phyloP scores from a whole-genome alignment of 2,329 filamentous ascomycete species.

The Proliferodiscus dingleyae region DNA sequence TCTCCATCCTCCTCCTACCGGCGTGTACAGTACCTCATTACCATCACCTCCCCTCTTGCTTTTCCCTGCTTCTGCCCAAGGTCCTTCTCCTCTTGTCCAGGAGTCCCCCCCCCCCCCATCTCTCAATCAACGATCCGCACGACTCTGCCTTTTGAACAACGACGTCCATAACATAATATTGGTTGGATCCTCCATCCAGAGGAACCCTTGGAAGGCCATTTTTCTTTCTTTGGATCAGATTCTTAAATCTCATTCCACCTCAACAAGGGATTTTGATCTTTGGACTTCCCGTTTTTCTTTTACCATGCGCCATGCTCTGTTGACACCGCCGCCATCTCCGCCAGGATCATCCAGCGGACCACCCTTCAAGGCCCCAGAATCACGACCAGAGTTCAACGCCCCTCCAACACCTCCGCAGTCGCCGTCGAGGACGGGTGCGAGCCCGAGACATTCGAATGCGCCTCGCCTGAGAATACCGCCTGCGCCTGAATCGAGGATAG shows the following conservation, averaged over 20 bases:
- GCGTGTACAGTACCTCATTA: too few species aligned
- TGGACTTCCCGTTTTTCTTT: slow-evolving; percentile 21
- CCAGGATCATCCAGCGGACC: slow-evolving; percentile 5
- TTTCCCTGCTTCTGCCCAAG: slow-evolving; percentile 13
- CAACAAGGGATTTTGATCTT: slow-evolving; percentile 11
- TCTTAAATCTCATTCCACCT: slow-evolving; percentile 9
- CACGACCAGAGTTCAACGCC: slow-evolving; percentile 5
- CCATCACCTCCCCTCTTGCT: slow-evolving; percentile 17
- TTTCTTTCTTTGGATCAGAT: slow-evolving; percentile 22
- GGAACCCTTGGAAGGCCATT: slow-evolving; percentile 5
- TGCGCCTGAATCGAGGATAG: slow-evolving; percentile 79
- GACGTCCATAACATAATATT: slow-evolving; percentile 2
- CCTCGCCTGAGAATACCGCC: slow-evolving; percentile 10
- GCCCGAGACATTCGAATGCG: neutral
- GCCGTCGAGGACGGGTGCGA: slow-evolving; percentile 2
- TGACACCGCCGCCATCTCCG: slow-evolving; percentile 25
- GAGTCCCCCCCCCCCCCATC: slow-evolving; percentile 10
- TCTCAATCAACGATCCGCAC: slow-evolving; percentile 4
- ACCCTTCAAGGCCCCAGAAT: neutral
- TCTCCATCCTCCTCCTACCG: too few species aligned
- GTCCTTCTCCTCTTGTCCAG: slow-evolving; percentile 8
- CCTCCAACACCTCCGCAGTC: slow-evolving; percentile 6
- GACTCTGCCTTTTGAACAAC: slow-evolving; percentile 8
- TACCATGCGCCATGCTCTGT: slow-evolving; percentile 27
- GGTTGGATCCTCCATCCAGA: slow-evolving; percentile 3